Evolutionary conservation across 2,329 filamentous ascomycete species (phyloP).

Genomic region (Aspergillus vadensis): DNA sequence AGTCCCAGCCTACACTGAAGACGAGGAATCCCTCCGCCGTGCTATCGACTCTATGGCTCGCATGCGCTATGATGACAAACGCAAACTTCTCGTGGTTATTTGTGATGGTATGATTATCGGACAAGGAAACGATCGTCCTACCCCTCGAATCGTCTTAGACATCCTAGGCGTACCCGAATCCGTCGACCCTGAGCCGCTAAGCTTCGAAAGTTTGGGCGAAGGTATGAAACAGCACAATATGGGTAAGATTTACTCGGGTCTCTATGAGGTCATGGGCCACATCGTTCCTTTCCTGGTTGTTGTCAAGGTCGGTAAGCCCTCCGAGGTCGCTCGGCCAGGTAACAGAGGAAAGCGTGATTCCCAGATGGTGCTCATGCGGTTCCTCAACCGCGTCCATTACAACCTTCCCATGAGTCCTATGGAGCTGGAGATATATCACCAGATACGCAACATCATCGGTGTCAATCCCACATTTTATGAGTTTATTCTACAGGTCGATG

Average conservation of each 20-base stretch:
- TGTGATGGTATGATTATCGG: conserved; percentile 99
- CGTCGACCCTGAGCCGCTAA: conserved; percentile 91
- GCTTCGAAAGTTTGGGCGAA: conserved; percentile 94
- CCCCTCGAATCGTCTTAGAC: conserved; percentile 91
- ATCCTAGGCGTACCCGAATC: conserved; percentile 93
- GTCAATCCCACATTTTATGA: conserved; percentile 99
- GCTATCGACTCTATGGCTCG: conserved; percentile 94
- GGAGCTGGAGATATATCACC: conserved; percentile 97
- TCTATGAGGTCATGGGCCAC: conserved; percentile 97
- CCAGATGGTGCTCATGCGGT: conserved; percentile 97
- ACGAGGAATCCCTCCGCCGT: conserved; percentile 94
- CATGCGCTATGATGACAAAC: conserved; percentile 98
- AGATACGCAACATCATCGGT: conserved; percentile 97
- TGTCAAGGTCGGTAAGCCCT: conserved; percentile 89
- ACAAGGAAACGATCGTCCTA: conserved; percentile 94
- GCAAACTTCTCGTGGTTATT: conserved; percentile 93
- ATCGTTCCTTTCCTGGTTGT: conserved; percentile 97
- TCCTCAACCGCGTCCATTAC: conserved; percentile 98
- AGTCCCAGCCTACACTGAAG: conserved; percentile 96
- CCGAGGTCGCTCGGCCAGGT: conserved; percentile 74
- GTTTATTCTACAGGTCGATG: conserved; percentile 93
- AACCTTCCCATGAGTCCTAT: conserved; percentile 94
- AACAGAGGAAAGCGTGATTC: conserved; percentile 99
- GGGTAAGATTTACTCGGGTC: conserved; percentile 96
- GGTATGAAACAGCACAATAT: conserved; percentile 98